Conservation (phyloP, 2,329 filamentous ascomycete genomes). For the Colletotrichum horii region DNA sequence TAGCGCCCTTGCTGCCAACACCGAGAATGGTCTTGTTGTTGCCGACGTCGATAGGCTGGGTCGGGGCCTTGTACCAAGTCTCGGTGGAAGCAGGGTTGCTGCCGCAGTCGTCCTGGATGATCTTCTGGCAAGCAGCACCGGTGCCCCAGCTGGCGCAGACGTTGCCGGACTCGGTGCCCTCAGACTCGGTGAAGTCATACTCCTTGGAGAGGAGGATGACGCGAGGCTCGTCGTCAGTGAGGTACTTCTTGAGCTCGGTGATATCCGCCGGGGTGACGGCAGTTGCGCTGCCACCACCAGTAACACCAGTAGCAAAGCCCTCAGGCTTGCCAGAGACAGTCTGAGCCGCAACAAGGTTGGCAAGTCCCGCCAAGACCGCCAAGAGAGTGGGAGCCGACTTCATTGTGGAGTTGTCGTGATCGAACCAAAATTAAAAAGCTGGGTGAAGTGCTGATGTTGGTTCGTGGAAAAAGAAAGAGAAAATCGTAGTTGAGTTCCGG, state of each 20-base stretch:
- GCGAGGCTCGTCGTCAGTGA: slow-evolving; percentile 26
- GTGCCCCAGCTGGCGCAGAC: slow-evolving; percentile 29
- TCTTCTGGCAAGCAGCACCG: slow-evolving; percentile 22
- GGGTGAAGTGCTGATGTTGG: neutral
- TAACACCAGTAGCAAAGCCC: slow-evolving; percentile 44
- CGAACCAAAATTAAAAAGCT: neutral
- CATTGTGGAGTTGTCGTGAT: neutral
- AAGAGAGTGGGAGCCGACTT: slow-evolving; percentile 6
- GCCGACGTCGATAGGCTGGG: slow-evolving; percentile 7
- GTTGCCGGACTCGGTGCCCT: slow-evolving; percentile 27
- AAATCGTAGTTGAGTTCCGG: neutral
- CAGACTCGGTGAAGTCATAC: slow-evolving; percentile 30
- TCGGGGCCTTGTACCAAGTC: slow-evolving; percentile 16
- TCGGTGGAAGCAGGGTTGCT: neutral
- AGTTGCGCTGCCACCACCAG: slow-evolving; percentile 54
- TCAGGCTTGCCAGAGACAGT: slow-evolving; percentile 30
- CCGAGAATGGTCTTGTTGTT: slow-evolving; percentile 16
- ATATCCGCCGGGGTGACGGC: slow-evolving; percentile 46
- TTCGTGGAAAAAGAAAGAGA: neutral
- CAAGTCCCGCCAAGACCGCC: slow-evolving; percentile 9
- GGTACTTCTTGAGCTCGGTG: slow-evolving; percentile 42
- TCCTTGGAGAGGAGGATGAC: slow-evolving; percentile 30
- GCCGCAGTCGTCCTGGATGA: slow-evolving; percentile 21
- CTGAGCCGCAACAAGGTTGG: slow-evolving; percentile 2
- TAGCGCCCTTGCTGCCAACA: slow-evolving; percentile 4